Evolutionary conservation across 805 yeast genomes (phyloP).

Genomic region (Zygoascus ofunaensis): DNA sequence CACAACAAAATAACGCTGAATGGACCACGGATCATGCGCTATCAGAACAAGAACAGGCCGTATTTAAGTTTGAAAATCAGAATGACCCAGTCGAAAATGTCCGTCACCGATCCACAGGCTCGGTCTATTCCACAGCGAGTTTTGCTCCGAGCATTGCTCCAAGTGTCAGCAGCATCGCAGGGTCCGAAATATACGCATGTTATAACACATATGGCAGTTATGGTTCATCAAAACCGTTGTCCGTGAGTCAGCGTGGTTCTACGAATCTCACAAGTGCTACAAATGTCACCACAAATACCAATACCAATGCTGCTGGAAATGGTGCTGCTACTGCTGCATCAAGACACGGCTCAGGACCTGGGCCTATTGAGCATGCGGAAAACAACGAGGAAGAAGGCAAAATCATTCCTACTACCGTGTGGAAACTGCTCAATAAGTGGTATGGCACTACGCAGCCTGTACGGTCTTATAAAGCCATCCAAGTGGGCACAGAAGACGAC

Average conservation of each 20-base stretch:
- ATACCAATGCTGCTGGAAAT: neutral
- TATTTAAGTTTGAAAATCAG: too few relatives aligned
- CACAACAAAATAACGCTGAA: too few relatives aligned
- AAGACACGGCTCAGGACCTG: too few relatives aligned
- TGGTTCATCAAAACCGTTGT: neutral
- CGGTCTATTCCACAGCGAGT: neutral
- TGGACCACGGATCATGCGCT: neutral
- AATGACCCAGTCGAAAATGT: neutral
- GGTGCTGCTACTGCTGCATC: too few relatives aligned
- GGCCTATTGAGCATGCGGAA: slow-evolving; percentile 3
- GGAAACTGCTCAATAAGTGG: slow-evolving; percentile 3
- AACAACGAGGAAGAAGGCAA: slow-evolving; percentile 4
- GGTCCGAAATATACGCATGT: neutral
- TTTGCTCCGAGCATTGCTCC: neutral
- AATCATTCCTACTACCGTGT: neutral
- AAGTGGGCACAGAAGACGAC: slow-evolving; percentile 1
- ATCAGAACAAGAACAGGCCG: neutral
- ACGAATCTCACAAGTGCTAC: neutral
- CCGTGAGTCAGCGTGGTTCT: neutral
- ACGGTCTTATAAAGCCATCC: neutral
- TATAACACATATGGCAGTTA: neutral
- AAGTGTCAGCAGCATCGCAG: neutral
- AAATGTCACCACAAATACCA: neutral
- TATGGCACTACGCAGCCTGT: slow-evolving; percentile 2
- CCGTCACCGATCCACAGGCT: neutral